Base-by-base conservation (phyloP, 495 filamentous ascomycete genomes). In the Penicillium silybi region DNA sequence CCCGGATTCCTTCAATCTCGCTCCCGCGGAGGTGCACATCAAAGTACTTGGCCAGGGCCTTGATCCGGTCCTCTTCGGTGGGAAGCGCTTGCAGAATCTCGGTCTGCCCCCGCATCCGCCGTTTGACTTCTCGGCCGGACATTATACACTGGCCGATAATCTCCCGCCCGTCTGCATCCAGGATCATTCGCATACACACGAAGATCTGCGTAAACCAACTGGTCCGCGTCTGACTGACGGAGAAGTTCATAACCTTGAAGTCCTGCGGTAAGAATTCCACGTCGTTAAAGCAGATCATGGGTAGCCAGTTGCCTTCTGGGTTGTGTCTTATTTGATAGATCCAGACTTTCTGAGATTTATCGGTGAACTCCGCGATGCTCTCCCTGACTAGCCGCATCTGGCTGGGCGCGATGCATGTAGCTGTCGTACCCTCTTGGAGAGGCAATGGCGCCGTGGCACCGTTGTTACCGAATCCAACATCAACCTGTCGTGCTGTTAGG, bases 391-490 rank as follows among this genome's bases (percentile, higher is more conserved):
- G 59, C 6, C 81, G 73, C 54, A 79, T 71, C 54, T 80, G 68
- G 23, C 77, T 70, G 18, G 75, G 67, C 3, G 73, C 72, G 20
- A 83, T 72, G 29, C 69, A 67, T 9, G 55, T 49, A 39, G 71
- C 63, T 9, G 75, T 63, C 17, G 53, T 47, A 3, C 72, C 73
- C 13, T 75, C 69, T 40, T 69, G 61, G 4, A 88, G 65, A 4
- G 65, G 73, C 45, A 88, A 54, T 16, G 85, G 82, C 13, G 66
- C 54, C 20, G 78, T 80, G 4, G 79, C 75, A 7, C 78, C 76
- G 48, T 80, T 73, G 41, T 70, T 73, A 17, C 88, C 88, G 56
- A 90, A 90, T 8, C 82, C 87, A 9, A 90, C 86, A 58, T 92
- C 88, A 17, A 90, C 76, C 70, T 73, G 40, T 34, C 32, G 20